Evolutionary conservation across 768 basidiomycete genomes (phyloP).

Genomic region (Asterophora lycoperdoides): DNA sequence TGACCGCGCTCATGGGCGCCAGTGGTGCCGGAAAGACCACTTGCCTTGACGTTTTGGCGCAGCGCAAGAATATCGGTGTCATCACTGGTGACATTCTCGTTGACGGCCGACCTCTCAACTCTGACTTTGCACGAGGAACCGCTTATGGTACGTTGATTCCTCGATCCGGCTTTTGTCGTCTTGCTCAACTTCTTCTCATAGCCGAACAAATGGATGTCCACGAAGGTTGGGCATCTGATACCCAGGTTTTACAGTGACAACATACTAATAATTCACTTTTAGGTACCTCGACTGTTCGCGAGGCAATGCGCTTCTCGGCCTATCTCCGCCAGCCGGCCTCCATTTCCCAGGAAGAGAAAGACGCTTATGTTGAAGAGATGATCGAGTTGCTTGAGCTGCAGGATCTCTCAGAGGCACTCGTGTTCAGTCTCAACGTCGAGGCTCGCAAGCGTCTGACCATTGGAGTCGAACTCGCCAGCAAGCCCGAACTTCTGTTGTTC

Average conservation of each 20-base stretch:
- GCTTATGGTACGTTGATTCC: constrained; percentile 57
- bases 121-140: constrained; percentile 57
- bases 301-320: constrained; percentile 82
- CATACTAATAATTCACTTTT: neutral
- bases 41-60: constrained; percentile 69
- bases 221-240: constrained; percentile 36
- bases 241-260: neutral
- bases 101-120: constrained; percentile 56
- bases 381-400: constrained; percentile 83
- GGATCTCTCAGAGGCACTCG: constrained; percentile 77
- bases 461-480: constrained; percentile 87
- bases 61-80: constrained; percentile 68
- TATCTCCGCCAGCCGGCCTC: constrained; percentile 74
- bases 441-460: constrained; percentile 86
- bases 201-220: constrained; percentile 86
- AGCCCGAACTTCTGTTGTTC: constrained; percentile 75
- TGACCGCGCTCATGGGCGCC: constrained; percentile 87
- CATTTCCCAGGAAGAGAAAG: constrained; percentile 68
- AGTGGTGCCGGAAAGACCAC: constrained; percentile 81
- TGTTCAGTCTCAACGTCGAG: constrained; percentile 63
- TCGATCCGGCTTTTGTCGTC: constrained; percentile 19
- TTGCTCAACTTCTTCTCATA: constrained; percentile 23
- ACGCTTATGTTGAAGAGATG: constrained; percentile 76
- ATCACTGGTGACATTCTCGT: constrained; percentile 61
- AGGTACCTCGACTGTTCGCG: constrained; percentile 74